Conservation (phyloP, 371 early-diverging fungal genomes). For the Apophysomyces sp. region DNA sequence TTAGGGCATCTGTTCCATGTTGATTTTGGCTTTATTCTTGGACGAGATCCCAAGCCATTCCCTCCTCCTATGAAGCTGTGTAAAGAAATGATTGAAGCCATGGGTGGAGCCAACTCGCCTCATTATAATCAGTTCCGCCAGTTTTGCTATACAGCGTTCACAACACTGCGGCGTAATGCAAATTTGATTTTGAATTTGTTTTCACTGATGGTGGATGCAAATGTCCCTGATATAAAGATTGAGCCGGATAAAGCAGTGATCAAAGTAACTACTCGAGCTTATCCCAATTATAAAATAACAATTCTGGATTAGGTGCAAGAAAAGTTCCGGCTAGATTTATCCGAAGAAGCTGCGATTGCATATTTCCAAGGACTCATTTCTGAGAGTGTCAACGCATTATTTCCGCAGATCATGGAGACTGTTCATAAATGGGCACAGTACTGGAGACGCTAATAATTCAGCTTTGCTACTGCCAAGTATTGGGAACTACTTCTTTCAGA, state of each 20-base stretch:
- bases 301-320: constrained; percentile 76
- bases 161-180: constrained; percentile 87
- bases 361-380: constrained; percentile 89
- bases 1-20: constrained; percentile 93
- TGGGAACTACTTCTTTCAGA: no score
- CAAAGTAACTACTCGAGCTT: constrained; percentile 67
- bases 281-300: background rate
- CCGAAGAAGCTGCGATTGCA: constrained; percentile 93
- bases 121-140: constrained; percentile 86
- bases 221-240: constrained; percentile 92
- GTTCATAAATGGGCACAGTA: constrained; percentile 95
- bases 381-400: constrained; percentile 92
- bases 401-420: constrained; percentile 97
- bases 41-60: constrained; percentile 98
- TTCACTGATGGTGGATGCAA: constrained; percentile 93
- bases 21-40: constrained; percentile 98
- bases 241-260: constrained; percentile 96
- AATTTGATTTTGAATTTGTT: constrained; percentile 95
- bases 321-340: constrained; percentile 88
- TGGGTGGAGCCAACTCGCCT: constrained; percentile 89
- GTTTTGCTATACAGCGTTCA: constrained; percentile 92
- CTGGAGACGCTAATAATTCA: no score
- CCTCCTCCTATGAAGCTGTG: constrained; percentile 98
- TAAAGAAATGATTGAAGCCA: constrained; percentile 98
- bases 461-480: no score